phyloP scores from a whole-genome alignment of 2,329 filamentous ascomycete species.

The Colletotrichum karsti region DNA sequence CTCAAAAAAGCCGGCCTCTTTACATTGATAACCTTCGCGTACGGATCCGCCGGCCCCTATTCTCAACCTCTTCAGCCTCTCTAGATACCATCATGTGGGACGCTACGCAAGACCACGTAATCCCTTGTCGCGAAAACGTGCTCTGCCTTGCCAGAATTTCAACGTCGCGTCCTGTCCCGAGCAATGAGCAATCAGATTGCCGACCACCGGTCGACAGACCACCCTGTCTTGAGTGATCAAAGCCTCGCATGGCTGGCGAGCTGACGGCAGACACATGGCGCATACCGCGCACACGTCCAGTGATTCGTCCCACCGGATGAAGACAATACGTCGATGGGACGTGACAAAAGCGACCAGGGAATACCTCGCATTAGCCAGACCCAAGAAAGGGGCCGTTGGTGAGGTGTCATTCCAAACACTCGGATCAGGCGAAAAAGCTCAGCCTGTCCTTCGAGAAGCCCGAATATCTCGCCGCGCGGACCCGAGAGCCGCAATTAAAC shows the following conservation, averaged over 20 bases:
- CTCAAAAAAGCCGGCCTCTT: not conserved
- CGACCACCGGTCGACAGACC: not conserved
- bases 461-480: not conserved
- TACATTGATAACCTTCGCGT: not conserved
- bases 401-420: not conserved
- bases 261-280: not conserved
- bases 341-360: not conserved
- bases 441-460: not conserved
- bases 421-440: not conserved
- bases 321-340: not conserved
- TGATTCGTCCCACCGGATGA: not conserved
- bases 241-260: not conserved
- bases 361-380: not conserved
- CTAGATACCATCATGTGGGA: not conserved
- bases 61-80: not conserved
- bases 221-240: not conserved
- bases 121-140: not conserved
- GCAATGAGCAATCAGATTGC: not conserved
- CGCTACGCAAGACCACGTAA: constrained; percentile 8
- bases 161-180: not conserved
- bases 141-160: not conserved
- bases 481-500: not conserved
- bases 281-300: not conserved
- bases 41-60: not conserved
- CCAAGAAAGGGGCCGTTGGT: not conserved